Percentiles rank a stretch among this genome's conserved stretches.
Evolutionary conservation across 1,284 basidiomycete genomes (phyloP).

Genomic region (Cryptococcus sp.): DNA sequence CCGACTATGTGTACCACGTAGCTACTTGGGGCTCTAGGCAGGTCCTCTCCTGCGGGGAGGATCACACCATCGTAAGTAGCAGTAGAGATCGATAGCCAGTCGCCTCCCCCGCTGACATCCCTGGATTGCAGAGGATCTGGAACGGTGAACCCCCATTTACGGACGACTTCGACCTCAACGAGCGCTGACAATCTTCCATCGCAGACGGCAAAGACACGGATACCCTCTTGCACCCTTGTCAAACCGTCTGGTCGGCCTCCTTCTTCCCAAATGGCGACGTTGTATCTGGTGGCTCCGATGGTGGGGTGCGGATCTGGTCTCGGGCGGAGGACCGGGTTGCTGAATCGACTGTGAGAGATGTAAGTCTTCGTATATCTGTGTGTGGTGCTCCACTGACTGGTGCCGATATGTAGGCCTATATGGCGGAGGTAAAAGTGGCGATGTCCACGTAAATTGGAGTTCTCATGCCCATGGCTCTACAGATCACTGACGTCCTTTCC

Average conservation of each 20-base stretch:
- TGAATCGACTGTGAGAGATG: constrained; percentile 6
- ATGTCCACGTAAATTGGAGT: constrained; percentile 2
- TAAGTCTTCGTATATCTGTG: constrained; percentile 2
- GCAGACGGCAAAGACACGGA: background rate
- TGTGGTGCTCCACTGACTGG: background rate
- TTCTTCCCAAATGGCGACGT: constrained; percentile 30
- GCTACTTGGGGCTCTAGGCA: background rate
- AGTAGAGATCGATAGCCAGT: background rate
- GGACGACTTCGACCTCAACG: too few relatives aligned
- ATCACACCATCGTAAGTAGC: constrained; percentile 34
- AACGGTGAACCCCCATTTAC: constrained; percentile 13
- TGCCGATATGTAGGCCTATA: constrained; percentile 3
- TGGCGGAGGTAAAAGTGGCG: background rate
- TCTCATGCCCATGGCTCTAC: background rate
- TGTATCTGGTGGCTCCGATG: constrained; percentile 38
- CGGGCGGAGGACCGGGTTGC: constrained; percentile 8
- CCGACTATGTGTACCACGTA: constrained; percentile 35
- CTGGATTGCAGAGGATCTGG: constrained; percentile 21
- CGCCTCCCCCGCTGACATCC: constrained; percentile 1
- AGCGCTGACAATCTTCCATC: background rate
- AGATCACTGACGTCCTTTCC: background rate
- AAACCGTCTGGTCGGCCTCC: constrained; percentile 35
- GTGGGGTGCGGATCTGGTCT: constrained; percentile 29
- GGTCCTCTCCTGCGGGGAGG: constrained; percentile 36
- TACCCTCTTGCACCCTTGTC: constrained; percentile 31